Percentiles rank a stretch among this genome's conserved stretches.
These are phyloP conservation scores for Picea mariana DNA, from an alignment of 83 land plant species.

Conservation along the genomic window DNA sequence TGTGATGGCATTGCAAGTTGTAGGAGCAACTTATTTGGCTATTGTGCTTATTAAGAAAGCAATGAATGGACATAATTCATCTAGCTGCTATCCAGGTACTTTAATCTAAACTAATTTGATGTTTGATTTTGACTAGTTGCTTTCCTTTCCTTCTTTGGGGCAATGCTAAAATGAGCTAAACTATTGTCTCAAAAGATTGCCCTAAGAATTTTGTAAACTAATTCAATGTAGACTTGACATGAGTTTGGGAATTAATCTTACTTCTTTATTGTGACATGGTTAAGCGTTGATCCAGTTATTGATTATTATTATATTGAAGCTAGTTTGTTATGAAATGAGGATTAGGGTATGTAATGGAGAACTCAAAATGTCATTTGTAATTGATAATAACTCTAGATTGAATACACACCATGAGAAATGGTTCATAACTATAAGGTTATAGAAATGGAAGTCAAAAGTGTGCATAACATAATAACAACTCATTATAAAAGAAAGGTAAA, in stretches of 20 bases:
- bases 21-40: slow-evolving; percentile 60
- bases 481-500: too few relatives aligned
- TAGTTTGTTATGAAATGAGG: too few relatives aligned
- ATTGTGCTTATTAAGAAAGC: slow-evolving; percentile 31
- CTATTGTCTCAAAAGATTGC: neutral
- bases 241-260: neutral
- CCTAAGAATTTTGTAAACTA: neutral
- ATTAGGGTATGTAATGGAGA: too few relatives aligned
- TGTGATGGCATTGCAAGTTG: slow-evolving; percentile 54
- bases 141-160: neutral
- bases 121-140: neutral
- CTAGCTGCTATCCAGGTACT: slow-evolving; percentile 42
- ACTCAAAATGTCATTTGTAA: too few relatives aligned
- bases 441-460: too few relatives aligned
- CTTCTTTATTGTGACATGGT: neutral
- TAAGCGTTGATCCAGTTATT: neutral
- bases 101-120: slow-evolving; percentile 12
- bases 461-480: too few relatives aligned
- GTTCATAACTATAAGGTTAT: too few relatives aligned
- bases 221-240: neutral
- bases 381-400: too few relatives aligned
- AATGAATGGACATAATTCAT: slow-evolving; percentile 26
- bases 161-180: neutral
- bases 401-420: too few relatives aligned
- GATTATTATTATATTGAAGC: too few relatives aligned